phyloP scores from a whole-genome alignment of 2,329 filamentous ascomycete species.

The Talaromyces atroroseus region DNA sequence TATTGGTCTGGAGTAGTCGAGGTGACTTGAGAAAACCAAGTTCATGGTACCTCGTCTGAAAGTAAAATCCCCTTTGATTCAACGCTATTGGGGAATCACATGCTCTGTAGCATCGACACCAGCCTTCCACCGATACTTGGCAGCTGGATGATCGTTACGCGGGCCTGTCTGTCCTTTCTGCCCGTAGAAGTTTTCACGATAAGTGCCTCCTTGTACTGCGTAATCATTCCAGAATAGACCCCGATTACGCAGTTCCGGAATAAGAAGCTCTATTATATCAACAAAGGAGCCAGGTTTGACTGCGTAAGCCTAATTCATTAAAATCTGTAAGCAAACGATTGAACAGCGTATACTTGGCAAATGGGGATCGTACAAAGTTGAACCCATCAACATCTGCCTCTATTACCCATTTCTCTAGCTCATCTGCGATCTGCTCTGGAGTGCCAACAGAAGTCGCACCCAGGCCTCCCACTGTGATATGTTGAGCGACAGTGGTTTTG shows the following conservation, averaged over 20 bases:
- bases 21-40: too few species aligned
- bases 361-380: slow-evolving; percentile 55
- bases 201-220: slow-evolving; percentile 31
- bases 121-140: slow-evolving; percentile 34
- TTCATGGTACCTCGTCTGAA: too few species aligned
- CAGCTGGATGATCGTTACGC: slow-evolving; percentile 30
- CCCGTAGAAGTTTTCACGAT: slow-evolving; percentile 36
- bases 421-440: slow-evolving; percentile 59
- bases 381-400: slow-evolving; percentile 71
- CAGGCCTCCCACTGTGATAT: slow-evolving; percentile 63
- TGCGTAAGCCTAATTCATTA: slow-evolving; percentile 51
- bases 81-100: slow-evolving; percentile 21
- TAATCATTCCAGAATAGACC: slow-evolving; percentile 43
- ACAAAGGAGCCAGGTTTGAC: slow-evolving; percentile 64
- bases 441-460: slow-evolving; percentile 62
- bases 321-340: slow-evolving; percentile 1
- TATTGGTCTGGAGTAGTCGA: too few species aligned
- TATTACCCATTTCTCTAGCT: slow-evolving; percentile 60
- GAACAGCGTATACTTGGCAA: neutral
- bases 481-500: slow-evolving; percentile 62
- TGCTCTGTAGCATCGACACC: slow-evolving; percentile 29
- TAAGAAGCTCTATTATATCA: slow-evolving; percentile 59
- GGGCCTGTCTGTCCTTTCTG: slow-evolving; percentile 30
- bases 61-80: too few species aligned
- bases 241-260: slow-evolving; percentile 58